phyloP scores from a whole-genome alignment of 139 green algal species.

The Nannochloris sp. region DNA sequence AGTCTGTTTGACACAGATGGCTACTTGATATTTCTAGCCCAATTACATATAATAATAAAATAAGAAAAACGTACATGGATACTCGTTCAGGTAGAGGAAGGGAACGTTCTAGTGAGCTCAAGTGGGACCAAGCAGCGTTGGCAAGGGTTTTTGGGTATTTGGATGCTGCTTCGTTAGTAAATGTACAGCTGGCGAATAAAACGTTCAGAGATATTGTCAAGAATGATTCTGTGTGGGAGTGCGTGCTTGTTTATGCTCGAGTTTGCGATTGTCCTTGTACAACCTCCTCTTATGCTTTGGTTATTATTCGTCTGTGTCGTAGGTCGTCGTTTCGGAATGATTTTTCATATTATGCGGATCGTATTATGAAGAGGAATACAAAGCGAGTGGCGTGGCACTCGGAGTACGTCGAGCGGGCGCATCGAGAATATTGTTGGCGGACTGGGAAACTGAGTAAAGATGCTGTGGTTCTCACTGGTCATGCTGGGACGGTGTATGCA shows the following conservation, averaged over 20 bases:
- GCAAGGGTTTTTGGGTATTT: neutral
- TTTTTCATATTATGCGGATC: neutral
- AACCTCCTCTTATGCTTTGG: neutral
- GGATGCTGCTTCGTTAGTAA: neutral
- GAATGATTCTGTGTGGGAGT: constrained; percentile 1
- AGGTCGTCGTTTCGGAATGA: neutral
- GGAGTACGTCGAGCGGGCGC: neutral
- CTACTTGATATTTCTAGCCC: too few relatives aligned
- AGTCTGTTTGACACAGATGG: too few relatives aligned
- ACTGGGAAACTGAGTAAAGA: neutral
- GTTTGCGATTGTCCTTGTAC: neutral
- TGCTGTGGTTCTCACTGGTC: neutral
- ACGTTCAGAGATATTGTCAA: neutral
- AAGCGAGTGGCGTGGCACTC: neutral
- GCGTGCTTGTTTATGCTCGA: neutral
- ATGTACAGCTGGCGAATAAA: neutral
- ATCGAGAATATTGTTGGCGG: constrained; percentile 4
- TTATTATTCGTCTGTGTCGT: neutral
- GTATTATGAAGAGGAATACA: neutral
- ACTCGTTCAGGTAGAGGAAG: too few relatives aligned
- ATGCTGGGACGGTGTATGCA: neutral
- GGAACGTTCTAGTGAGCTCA: neutral
- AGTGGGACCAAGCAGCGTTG: neutral
- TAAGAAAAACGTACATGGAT: too few relatives aligned
- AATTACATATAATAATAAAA: too few relatives aligned